These are phyloP conservation scores for Alternaria triticina DNA, from an alignment of 2,329 filamentous ascomycete species.

Conservation along the genomic window DNA sequence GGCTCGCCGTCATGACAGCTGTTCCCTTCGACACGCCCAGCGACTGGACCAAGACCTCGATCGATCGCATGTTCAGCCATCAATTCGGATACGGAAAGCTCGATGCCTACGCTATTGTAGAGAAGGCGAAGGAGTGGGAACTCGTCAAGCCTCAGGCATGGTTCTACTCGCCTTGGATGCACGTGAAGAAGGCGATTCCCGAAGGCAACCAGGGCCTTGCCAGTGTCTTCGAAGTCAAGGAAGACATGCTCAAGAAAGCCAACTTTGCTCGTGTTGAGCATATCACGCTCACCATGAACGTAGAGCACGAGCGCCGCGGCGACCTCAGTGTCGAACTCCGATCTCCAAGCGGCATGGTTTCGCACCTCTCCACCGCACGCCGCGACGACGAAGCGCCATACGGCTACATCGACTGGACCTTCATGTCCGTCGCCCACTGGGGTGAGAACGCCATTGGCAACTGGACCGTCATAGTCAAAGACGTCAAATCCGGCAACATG, in stretches of 20 bases:
- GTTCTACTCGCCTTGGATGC: constrained; percentile 92
- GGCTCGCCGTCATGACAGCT: constrained; percentile 83
- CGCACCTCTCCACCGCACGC: constrained; percentile 80
- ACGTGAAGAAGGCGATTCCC: constrained; percentile 84
- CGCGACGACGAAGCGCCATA: constrained; percentile 67
- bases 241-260: constrained; percentile 77
- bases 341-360: constrained; percentile 81
- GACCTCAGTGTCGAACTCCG: constrained; percentile 91
- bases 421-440: constrained; percentile 98
- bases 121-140: constrained; percentile 83
- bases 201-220: constrained; percentile 82
- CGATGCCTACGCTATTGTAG: constrained; percentile 83
- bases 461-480: constrained; percentile 91
- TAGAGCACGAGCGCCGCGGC: constrained; percentile 83
- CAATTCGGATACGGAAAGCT: constrained; percentile 96
- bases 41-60: constrained; percentile 81
- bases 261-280: constrained; percentile 91
- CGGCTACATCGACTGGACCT: constrained; percentile 96
- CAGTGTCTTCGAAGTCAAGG: constrained; percentile 81
- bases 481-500: constrained; percentile 74
- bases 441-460: constrained; percentile 86
- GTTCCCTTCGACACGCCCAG: constrained; percentile 78
- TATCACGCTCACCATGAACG: constrained; percentile 97
- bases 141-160: constrained; percentile 94
- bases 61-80: constrained; percentile 89